Percentiles rank a stretch among this genome's conserved stretches.
Evolutionary conservation across 78 protist genomes (phyloP).

Genomic region (Dictyostelium brefeldianum): DNA sequence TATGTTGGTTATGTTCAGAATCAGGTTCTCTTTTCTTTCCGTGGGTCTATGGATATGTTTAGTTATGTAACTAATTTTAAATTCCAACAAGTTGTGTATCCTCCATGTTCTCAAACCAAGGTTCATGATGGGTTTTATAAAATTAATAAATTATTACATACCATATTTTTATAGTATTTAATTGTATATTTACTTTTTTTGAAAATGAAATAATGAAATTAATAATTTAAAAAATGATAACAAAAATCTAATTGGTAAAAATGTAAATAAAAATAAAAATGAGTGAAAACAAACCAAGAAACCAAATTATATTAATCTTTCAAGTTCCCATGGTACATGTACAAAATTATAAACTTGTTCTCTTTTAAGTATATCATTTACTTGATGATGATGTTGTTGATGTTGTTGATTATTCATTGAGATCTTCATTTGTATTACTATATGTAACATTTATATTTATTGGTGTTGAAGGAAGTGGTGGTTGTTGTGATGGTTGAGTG

Average conservation of each 20-base stretch:
- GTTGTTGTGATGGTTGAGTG: neutral
- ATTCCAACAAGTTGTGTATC: conserved; percentile 16
- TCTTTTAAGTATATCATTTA: conserved; percentile 58
- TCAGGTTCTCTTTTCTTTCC: conserved; percentile 31
- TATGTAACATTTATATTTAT: neutral
- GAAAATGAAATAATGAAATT: conserved; percentile 30
- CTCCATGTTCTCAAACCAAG: neutral
- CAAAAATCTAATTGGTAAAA: conserved; percentile 69
- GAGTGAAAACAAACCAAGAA: conserved; percentile 70
- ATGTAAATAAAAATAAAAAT: conserved; percentile 77
- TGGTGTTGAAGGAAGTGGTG: neutral
- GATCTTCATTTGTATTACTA: neutral
- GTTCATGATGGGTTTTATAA: too few species aligned
- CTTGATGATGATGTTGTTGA: neutral
- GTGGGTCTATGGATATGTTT: conserved; percentile 75
- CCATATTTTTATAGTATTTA: too few species aligned
- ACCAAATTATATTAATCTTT: conserved; percentile 70
- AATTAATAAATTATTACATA: too few species aligned
- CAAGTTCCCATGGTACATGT: conserved; percentile 84
- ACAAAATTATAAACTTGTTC: conserved; percentile 85
- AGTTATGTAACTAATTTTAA: conserved; percentile 54
- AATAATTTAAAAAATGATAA: conserved; percentile 36
- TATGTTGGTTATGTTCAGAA: conserved; percentile 34
- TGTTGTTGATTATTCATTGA: neutral
- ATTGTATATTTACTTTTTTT: too few species aligned